A percentile compares a stretch with the other conserved stretches of the same genome.
phyloP scores from a whole-genome alignment of 1,284 basidiomycete genomes.

The Lignosus rhinocerotis region DNA sequence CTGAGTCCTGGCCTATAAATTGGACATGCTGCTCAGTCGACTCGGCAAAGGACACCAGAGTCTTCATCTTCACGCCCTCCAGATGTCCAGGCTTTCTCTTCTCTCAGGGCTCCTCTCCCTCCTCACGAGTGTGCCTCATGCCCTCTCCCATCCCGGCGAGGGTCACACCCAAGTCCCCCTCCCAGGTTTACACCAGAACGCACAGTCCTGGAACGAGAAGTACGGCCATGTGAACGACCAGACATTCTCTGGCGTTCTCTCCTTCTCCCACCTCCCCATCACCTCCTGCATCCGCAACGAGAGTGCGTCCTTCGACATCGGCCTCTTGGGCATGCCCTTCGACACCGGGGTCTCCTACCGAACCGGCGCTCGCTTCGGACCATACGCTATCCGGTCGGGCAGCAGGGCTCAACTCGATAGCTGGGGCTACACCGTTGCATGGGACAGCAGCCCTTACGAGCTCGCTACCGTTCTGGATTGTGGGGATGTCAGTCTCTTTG shows the following conservation, averaged over 20 bases:
- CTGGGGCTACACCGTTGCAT: constrained; percentile 64
- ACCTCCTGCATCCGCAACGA: constrained; percentile 65
- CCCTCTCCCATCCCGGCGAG: not conserved
- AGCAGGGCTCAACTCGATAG: constrained; percentile 62
- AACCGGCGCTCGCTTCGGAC: constrained; percentile 80
- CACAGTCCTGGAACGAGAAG: constrained; percentile 59
- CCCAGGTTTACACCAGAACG: not conserved
- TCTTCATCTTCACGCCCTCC: not conserved
- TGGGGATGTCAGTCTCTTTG: constrained; percentile 57
- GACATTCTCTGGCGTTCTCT: constrained; percentile 68
- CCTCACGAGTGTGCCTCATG: not conserved
- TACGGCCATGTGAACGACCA: constrained; percentile 72
- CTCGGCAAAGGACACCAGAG: too few relatives aligned
- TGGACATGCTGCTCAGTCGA: too few relatives aligned
- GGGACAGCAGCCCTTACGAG: constrained; percentile 68
- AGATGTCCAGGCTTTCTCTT: not conserved
- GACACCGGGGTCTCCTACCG: constrained; percentile 74
- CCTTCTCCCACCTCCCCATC: constrained; percentile 75
- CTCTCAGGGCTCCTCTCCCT: not conserved
- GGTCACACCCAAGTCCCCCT: not conserved
- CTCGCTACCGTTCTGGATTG: constrained; percentile 70
- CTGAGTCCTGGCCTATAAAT: too few relatives aligned
- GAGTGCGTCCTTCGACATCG: constrained; percentile 62
- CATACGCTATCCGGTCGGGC: constrained; percentile 77
- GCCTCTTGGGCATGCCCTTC: constrained; percentile 79